A percentile compares a stretch with the other conserved stretches of the same genome.
phyloP scores from a whole-genome alignment of 169 alveolate species.

The Miamiensis avidus region DNA sequence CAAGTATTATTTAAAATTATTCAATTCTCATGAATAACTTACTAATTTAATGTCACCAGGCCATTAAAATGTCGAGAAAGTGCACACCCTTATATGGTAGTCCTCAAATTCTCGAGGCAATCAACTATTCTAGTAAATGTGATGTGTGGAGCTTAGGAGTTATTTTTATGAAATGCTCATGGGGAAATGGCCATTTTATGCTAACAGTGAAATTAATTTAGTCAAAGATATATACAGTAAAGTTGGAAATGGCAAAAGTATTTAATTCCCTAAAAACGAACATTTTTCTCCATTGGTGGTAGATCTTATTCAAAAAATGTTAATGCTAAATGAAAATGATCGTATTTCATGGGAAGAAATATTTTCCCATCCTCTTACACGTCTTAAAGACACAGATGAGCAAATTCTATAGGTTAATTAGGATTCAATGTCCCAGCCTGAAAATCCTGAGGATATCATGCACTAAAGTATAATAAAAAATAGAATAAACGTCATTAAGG shows the following conservation, averaged over 20 bases:
- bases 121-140: conserved; percentile 65
- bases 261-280: background rate
- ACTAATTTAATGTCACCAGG: background rate
- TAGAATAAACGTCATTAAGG: conserved; percentile 2
- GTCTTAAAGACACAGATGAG: background rate
- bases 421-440: background rate
- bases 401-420: too few species aligned
- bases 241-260: background rate
- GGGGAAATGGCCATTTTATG: conserved; percentile 13
- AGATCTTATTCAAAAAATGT: conserved; percentile 20
- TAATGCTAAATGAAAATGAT: conserved; percentile 20
- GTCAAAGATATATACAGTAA: background rate
- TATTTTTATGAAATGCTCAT: conserved; percentile 79
- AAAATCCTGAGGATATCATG: background rate
- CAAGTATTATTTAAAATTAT: too few species aligned
- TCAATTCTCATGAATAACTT: background rate
- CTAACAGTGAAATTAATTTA: background rate
- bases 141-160: conserved; percentile 87
- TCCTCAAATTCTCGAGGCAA: background rate
- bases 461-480: conserved; percentile 22
- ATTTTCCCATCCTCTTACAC: conserved; percentile 20
- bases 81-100: conserved; percentile 28
- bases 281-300: background rate
- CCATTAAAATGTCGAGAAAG: conserved; percentile 14
- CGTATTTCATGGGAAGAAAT: conserved; percentile 40